Conservation (phyloP, 2,329 filamentous ascomycete species). For the Raffaelea albimanens region DNA sequence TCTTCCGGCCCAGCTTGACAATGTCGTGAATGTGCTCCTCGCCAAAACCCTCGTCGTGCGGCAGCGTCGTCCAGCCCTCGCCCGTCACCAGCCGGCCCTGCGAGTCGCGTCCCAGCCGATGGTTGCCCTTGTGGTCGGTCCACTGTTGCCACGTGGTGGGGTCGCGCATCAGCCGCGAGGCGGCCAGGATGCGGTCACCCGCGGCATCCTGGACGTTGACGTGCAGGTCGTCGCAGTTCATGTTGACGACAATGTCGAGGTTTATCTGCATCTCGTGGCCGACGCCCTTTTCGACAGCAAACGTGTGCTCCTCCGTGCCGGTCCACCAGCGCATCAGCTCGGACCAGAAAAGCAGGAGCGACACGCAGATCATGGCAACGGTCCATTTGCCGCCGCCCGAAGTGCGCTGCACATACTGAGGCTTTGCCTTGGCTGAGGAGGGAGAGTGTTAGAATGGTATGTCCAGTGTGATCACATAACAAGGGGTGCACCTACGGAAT, state of each 20-base stretch:
- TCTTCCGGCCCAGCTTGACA: constrained; percentile 56
- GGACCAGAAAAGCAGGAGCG: constrained; percentile 63
- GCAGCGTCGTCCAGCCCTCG: constrained; percentile 43
- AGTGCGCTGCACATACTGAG: constrained; percentile 79
- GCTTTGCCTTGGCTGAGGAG: constrained; percentile 77
- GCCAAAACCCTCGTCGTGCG: constrained; percentile 55
- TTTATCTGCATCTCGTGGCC: constrained; percentile 87
- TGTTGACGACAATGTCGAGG: constrained; percentile 82
- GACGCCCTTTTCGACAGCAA: constrained; percentile 87
- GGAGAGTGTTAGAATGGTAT: too few species aligned
- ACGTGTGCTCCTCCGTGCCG: constrained; percentile 78
- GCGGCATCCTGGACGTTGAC: constrained; percentile 95
- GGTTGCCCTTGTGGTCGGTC: constrained; percentile 60
- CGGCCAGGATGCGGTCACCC: constrained; percentile 84
- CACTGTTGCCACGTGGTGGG: constrained; percentile 74
- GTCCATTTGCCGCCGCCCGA: constrained; percentile 91
- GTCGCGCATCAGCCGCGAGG: constrained; percentile 62
- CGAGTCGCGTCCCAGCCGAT: constrained; percentile 46
- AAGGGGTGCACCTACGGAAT: constrained; percentile 61
- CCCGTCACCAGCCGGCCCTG: constrained; percentile 46
- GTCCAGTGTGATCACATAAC: background rate
- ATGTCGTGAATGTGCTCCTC: constrained; percentile 92
- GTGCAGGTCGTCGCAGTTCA: constrained; percentile 82
- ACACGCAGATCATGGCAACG: constrained; percentile 67
- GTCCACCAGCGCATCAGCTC: constrained; percentile 78